Evolutionary conservation across 2,329 filamentous ascomycete species (phyloP).

Genomic region (Cryphonectria radicalis): DNA sequence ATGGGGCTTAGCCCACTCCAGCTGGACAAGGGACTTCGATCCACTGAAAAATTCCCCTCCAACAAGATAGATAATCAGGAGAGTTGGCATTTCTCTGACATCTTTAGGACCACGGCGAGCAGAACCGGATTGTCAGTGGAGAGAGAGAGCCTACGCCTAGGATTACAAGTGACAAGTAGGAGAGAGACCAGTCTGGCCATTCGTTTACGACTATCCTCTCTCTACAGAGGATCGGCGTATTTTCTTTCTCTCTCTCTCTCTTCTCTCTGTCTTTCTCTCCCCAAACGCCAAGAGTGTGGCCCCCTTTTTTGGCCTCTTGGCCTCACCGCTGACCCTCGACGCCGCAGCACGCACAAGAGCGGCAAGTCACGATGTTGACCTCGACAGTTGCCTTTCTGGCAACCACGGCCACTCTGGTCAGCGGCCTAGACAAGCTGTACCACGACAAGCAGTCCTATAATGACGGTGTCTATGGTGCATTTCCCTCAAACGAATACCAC

Average conservation of each 20-base stretch:
- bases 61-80: not conserved
- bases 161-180: not conserved
- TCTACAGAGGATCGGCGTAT: not conserved
- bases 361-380: slow-evolving; percentile 5
- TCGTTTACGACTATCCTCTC: no score
- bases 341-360: not conserved
- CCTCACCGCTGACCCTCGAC: not conserved
- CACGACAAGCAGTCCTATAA: slow-evolving; percentile 38
- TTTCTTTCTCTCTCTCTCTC: not conserved
- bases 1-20: not conserved
- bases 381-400: not conserved
- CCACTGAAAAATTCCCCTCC: not conserved
- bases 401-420: not conserved
- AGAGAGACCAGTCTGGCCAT: not conserved
- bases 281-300: not conserved
- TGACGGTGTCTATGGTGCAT: slow-evolving; percentile 34
- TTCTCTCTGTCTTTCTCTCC: not conserved
- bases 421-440: slow-evolving; percentile 1
- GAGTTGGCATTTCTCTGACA: not conserved
- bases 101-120: not conserved
- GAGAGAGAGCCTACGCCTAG: not conserved
- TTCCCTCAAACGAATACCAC: slow-evolving; percentile 40
- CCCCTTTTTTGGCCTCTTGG: not conserved
- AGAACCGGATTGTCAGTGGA: not conserved
- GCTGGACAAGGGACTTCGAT: not conserved